Percentiles rank a stretch among this genome's conserved stretches.
These are phyloP conservation scores for Inonotus hispidus DNA, from an alignment of 1,284 basidiomycete species.

Conservation along the genomic window DNA sequence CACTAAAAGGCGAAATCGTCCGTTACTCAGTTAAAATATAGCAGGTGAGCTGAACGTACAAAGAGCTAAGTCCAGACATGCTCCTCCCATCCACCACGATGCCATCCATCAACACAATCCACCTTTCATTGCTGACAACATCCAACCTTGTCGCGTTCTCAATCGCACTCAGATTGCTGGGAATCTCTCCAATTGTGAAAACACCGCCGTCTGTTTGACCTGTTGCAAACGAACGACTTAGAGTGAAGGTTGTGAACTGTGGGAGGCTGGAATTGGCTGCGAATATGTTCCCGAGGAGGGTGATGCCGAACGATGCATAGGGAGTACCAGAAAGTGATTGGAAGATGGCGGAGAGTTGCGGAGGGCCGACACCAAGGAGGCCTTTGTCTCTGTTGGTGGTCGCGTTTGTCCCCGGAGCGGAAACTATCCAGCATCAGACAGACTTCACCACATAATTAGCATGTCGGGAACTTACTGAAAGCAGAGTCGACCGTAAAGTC, in stretches of 20 bases:
- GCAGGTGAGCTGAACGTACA: constrained; percentile 3
- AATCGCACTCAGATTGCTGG: constrained; percentile 8
- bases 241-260: constrained; percentile 18
- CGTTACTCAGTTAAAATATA: neutral
- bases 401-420: constrained; percentile 18
- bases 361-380: constrained; percentile 18
- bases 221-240: constrained; percentile 15
- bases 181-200: constrained; percentile 19
- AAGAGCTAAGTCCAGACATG: constrained; percentile 9
- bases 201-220: constrained; percentile 17
- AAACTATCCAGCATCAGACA: constrained; percentile 4
- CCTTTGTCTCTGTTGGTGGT: constrained; percentile 19
- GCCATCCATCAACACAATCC: constrained; percentile 19
- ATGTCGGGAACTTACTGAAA: constrained; percentile 13
- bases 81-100: constrained; percentile 18
- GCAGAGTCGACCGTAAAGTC: constrained; percentile 15
- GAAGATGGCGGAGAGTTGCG: constrained; percentile 15
- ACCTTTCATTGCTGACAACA: constrained; percentile 17
- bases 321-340: constrained; percentile 4
- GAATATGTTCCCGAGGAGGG: constrained; percentile 18
- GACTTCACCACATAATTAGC: neutral
- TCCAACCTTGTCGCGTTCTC: neutral
- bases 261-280: constrained; percentile 11
- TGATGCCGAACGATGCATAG: constrained; percentile 9
- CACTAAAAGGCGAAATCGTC: neutral